phyloP scores from a whole-genome alignment of 495 filamentous ascomycete genomes.

The Penicillium daleae region DNA sequence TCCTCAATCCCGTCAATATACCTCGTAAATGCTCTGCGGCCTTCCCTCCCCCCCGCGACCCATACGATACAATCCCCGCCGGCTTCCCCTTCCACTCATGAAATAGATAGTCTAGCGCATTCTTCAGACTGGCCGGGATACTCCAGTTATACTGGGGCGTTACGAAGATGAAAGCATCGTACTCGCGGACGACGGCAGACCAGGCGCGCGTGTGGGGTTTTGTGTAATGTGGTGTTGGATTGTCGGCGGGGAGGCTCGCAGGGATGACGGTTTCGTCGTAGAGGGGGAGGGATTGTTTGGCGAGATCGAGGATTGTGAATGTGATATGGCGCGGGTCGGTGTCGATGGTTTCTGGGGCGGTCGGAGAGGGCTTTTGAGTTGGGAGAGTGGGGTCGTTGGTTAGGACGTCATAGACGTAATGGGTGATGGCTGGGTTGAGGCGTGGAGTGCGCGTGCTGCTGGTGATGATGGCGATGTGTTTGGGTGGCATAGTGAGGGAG shows the following conservation, averaged over 20 bases:
- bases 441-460: conserved; percentile 34
- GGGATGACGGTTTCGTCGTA: conserved; percentile 59
- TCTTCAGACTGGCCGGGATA: conserved; percentile 59
- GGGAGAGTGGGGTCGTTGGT: conserved; percentile 25
- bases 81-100: conserved; percentile 65
- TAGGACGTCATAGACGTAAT: conserved; percentile 34
- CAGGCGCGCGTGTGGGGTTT: conserved; percentile 54
- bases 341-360: conserved; percentile 6
- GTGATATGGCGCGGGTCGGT: conserved; percentile 30
- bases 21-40: conserved; percentile 31
- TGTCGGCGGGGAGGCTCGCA: conserved; percentile 43
- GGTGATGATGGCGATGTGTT: conserved; percentile 32
- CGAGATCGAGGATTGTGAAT: conserved; percentile 49
- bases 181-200: conserved; percentile 49
- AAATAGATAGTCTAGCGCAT: conserved; percentile 64
- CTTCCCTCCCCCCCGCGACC: conserved; percentile 52
- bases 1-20: conserved; percentile 26
- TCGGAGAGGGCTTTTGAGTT: conserved; percentile 15
- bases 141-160: conserved; percentile 60
- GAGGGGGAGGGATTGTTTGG: conserved; percentile 57
- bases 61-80: conserved; percentile 59
- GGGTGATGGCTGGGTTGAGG: conserved; percentile 35
- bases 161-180: conserved; percentile 62
- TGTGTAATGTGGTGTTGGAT: conserved; percentile 44
- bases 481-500: conserved; percentile 23